Evolutionary conservation across 164 flowering plant species (phyloP), one percentile per base, ranked within the genome.

Genomic region (Umbilicus rupestris): DNA sequence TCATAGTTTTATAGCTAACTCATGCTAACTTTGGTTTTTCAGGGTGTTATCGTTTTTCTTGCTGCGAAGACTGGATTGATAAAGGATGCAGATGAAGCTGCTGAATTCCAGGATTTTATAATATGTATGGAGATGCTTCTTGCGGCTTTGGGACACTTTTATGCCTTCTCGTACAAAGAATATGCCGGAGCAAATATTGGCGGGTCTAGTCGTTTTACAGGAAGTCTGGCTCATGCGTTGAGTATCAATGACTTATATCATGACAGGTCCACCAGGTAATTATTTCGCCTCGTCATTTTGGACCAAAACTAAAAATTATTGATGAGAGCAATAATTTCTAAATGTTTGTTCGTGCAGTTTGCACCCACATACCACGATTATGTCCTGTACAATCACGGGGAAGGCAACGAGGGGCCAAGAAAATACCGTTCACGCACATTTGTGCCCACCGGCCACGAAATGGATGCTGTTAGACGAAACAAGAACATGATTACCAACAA

Each of bases 331-430:
- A 16, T 46, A 46, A 17, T 46, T 14, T 19, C 20, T 46, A 14
- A 46, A 46, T 16, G 4, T 49, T 20, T 10, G 7, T n/a, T 70
- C 16, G 49, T 79, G 77, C 86, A 94, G 98, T 94, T 94, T 81
- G 97, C 98, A 22, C 98, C 98, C 16, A 89, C 97, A 10, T 94
- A 94, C 70, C 98, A 94, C 72, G 98, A 94, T 66, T 94, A 94
- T 70, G 93, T 89, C 8, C 92, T 94, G 35, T 94, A 91, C 81
- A 94, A 88, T 79, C 89, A 87, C 41, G 74, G 47, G 33, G 96
- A 89, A 28, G 87, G 97, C 70, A 96, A 83, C 49, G 96, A 90
- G 55, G 93, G 89, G 66, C 75, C 84, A 37, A 87, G 75, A 52
- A 94, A 89, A 74, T 91, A 94, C 69, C 76, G 96, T 15, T 86